A percentile compares a stretch with the other conserved stretches of the same genome.
These are phyloP conservation scores for Mucor lusitanicus DNA, from an alignment of 371 early-diverging fungal genomes.

Conservation along the genomic window DNA sequence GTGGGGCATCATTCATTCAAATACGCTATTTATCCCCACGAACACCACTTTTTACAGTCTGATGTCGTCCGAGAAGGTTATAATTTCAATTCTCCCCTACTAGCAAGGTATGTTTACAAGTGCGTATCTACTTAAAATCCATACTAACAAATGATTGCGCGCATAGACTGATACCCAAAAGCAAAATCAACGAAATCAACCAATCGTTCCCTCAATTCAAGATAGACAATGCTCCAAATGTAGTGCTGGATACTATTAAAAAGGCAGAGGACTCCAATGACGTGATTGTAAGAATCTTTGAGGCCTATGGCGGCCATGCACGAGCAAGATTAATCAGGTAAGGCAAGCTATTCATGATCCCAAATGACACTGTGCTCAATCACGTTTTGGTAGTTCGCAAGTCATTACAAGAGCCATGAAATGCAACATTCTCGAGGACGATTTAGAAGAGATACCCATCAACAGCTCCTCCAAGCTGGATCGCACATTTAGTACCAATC, in stretches of 20 bases:
- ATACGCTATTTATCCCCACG: slow-evolving; percentile 89
- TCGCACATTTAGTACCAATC: slow-evolving; percentile 41
- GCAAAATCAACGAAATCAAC: slow-evolving; percentile 7
- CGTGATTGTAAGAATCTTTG: slow-evolving; percentile 81
- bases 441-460: slow-evolving; percentile 33
- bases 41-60: slow-evolving; percentile 76
- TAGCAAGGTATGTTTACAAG: slow-evolving; percentile 42
- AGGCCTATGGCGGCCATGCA: slow-evolving; percentile 87
- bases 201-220: slow-evolving; percentile 49
- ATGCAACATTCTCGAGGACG: slow-evolving; percentile 83
- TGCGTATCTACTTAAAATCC: neutral
- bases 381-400: slow-evolving; percentile 25
- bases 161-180: slow-evolving; percentile 19
- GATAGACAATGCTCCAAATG: slow-evolving; percentile 66
- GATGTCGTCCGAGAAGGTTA: slow-evolving; percentile 83
- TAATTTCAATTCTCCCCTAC: slow-evolving; percentile 82
- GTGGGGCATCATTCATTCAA: slow-evolving; percentile 76
- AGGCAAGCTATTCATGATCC: neutral
- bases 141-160: neutral
- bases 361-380: neutral
- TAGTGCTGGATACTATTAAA: slow-evolving; percentile 87
- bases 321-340: slow-evolving; percentile 60
- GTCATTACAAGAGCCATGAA: slow-evolving; percentile 56
- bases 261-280: slow-evolving; percentile 73
- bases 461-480: slow-evolving; percentile 16